Evolutionary conservation across 2,329 filamentous ascomycete species (phyloP), one percentile per base, ranked within the genome.

Genomic region (Dothistroma pini): DNA sequence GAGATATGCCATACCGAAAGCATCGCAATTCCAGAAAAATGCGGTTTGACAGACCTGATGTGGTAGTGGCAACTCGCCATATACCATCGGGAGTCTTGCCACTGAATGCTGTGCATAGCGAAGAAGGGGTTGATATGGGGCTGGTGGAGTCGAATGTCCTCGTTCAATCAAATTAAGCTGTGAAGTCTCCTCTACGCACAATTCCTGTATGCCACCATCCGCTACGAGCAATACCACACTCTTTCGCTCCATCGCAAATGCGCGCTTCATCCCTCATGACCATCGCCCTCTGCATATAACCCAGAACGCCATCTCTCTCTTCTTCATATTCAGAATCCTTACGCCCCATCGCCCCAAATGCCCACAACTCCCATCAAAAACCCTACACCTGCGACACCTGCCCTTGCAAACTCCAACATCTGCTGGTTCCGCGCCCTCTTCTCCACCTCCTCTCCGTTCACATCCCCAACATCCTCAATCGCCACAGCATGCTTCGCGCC

Each of bases 371-470:
- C 75, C 77, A 81, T 78, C 12, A 72, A 71, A 67, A 81, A 81
- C 2, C 76, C 80, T 21, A 76, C 22, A 1, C 78, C 79, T 12
- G 72, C 74, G 35, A 81, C 69, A 5, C 68, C 72, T 38, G 75
- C 73, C 70, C 79, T 77, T 48, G 76, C 70, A 54, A 74, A 72
- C 71, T 82, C 80, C 14, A 73, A 68, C 34, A 70, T 68, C 69
- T 75, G 74, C 72, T 75, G 74, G 63, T 73, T 70, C 68, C 80
- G 75, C 11, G 81, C 76, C 29, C 71, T 75, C 65, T 73, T 73
- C 69, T 80, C 71, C n/a, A 82, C 79, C 63, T 78, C 70, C 72
- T 82, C 80, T 9, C 80, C 80, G 70, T 82, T 82, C 10, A 81
- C 76, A 7, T 68, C 68, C 3, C 58, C 64, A 19, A 59, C 64